These are phyloP conservation scores for Cercospora sesami DNA, from an alignment of 2,329 filamentous ascomycete species.

Conservation along the genomic window DNA sequence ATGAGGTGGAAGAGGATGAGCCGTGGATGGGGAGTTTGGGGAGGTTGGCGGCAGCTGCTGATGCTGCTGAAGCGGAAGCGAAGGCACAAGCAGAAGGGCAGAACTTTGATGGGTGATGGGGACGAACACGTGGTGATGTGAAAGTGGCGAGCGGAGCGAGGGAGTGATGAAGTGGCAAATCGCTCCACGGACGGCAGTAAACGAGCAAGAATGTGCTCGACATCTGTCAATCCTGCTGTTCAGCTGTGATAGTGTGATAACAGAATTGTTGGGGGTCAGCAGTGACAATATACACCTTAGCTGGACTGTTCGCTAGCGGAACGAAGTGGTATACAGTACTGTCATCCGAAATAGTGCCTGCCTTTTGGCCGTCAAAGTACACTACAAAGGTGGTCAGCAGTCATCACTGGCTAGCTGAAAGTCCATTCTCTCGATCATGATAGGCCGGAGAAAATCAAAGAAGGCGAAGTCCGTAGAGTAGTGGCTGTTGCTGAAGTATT, in stretches of 20 bases:
- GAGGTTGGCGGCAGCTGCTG: slow-evolving; percentile 10
- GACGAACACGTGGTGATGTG: background rate
- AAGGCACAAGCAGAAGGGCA: background rate
- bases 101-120: background rate
- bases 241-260: background rate
- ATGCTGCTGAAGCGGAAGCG: slow-evolving; percentile 1
- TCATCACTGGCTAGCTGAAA: slow-evolving; percentile 4
- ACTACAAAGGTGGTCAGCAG: background rate
- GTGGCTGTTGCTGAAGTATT: background rate
- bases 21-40: slow-evolving; percentile 27
- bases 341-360: background rate
- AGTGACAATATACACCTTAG: slow-evolving; percentile 4
- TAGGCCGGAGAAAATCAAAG: background rate
- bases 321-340: background rate
- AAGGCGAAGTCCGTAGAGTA: background rate
- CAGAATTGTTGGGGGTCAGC: background rate
- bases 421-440: background rate
- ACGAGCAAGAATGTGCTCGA: background rate
- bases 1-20: slow-evolving; percentile 41
- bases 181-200: background rate
- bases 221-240: background rate
- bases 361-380: background rate
- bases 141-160: background rate
- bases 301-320: background rate
- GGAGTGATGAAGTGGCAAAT: background rate